Percentiles rank a stretch among this genome's conserved stretches.
Conservation (phyloP, 73 alveolate genomes). For the Symbiodinium pilosum region DNA sequence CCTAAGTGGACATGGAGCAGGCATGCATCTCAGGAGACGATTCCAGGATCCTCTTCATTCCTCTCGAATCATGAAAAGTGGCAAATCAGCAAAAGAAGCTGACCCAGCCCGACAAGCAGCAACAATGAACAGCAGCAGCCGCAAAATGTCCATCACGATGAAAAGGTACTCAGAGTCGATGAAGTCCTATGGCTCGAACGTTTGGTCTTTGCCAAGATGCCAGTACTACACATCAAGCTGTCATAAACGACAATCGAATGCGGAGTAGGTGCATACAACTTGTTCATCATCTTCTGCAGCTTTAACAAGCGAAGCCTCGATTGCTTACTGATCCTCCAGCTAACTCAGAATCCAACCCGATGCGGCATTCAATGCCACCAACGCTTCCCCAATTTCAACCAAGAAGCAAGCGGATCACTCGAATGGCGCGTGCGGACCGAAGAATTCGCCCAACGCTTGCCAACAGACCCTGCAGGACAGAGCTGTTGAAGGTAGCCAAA, state of each 20-base stretch:
- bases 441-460: slow-evolving; percentile 64
- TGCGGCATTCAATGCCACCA: too few species aligned
- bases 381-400: not conserved
- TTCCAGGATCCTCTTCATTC: too few species aligned
- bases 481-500: too few species aligned
- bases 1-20: not conserved
- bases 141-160: slow-evolving; percentile 70
- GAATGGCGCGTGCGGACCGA: slow-evolving; percentile 86
- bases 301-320: slow-evolving; percentile 56
- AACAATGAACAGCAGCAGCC: slow-evolving; percentile 66
- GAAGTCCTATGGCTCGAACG: too few species aligned
- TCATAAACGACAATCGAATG: not conserved
- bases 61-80: too few species aligned
- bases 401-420: slow-evolving; percentile 52
- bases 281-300: slow-evolving; percentile 80
- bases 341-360: too few species aligned
- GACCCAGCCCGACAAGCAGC: not conserved
- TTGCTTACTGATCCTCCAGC: too few species aligned
- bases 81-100: not conserved
- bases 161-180: slow-evolving; percentile 59
- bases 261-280: slow-evolving; percentile 29
- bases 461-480: not conserved
- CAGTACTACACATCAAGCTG: not conserved
- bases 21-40: too few species aligned
- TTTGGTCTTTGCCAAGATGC: too few species aligned